Evolutionary conservation across 192 early-diverging fungal genomes (phyloP).

Genomic region (Gamsiella multidivaricata): DNA sequence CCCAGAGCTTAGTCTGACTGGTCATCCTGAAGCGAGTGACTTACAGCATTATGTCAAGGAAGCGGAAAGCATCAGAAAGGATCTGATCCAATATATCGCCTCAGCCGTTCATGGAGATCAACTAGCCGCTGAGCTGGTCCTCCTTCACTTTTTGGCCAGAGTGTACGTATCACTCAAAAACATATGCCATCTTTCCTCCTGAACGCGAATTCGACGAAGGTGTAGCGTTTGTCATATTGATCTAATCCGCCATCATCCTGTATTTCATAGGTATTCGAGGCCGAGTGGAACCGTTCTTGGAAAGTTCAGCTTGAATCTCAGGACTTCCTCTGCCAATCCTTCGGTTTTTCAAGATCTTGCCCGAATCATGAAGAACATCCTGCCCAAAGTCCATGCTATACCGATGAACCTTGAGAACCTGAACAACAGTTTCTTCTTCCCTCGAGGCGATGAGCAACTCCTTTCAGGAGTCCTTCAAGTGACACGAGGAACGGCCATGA

Average conservation of each 20-base stretch:
- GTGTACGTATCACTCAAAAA: slow-evolving; percentile 53
- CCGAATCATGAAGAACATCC: slow-evolving; percentile 31
- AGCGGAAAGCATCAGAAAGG: slow-evolving; percentile 42
- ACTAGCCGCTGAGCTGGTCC: slow-evolving; percentile 74
- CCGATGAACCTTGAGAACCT: slow-evolving; percentile 71
- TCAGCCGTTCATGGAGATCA: slow-evolving; percentile 68
- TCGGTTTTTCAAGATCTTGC: slow-evolving; percentile 10
- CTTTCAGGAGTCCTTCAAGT: slow-evolving; percentile 75
- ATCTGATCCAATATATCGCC: slow-evolving; percentile 68
- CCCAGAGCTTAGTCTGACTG: slow-evolving; percentile 36
- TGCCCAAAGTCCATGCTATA: slow-evolving; percentile 68
- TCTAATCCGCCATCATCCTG: no score
- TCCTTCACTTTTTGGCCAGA: slow-evolving; percentile 75
- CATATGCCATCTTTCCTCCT: no score
- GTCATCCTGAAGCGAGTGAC: slow-evolving; percentile 13
- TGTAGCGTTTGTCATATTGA: no score
- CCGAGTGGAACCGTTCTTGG: slow-evolving; percentile 68
- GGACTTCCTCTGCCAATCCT: slow-evolving; percentile 45
- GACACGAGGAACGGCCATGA: slow-evolving; percentile 62
- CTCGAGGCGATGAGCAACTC: slow-evolving; percentile 69
- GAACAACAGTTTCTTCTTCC: slow-evolving; percentile 68
- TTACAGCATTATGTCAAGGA: slow-evolving; percentile 1
- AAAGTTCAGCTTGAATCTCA: slow-evolving; percentile 75
- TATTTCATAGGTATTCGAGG: slow-evolving; percentile 49
- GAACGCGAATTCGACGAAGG: no score